A percentile compares a stretch with the other conserved stretches of the same genome.
These are phyloP conservation scores for Thermothielavioides terrestris DNA, from an alignment of 495 filamentous ascomycete species.

Conservation along the genomic window DNA sequence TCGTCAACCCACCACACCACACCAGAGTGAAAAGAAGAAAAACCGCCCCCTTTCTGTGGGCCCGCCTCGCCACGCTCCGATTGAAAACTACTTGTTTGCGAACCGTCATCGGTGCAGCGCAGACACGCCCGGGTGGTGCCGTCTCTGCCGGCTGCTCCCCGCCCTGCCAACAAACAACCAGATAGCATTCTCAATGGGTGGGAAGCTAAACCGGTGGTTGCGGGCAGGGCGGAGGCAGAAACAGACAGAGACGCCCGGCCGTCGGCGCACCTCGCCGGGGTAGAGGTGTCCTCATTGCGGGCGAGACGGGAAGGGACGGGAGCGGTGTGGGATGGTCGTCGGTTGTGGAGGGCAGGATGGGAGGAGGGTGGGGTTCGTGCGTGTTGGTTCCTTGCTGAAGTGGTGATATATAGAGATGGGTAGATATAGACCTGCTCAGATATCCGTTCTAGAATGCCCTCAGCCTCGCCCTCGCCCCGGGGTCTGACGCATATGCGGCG, in stretches of 20 bases:
- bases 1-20: neutral
- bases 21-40: neutral
- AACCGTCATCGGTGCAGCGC: constrained; percentile 31
- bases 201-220: too few relatives aligned
- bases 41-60: neutral
- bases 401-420: neutral
- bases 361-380: neutral
- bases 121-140: constrained; percentile 1
- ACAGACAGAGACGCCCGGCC: neutral
- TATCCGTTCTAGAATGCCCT: constrained; percentile 35
- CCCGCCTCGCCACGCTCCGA: constrained; percentile 37
- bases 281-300: constrained; percentile 20
- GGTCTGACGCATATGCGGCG: neutral
- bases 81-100: constrained; percentile 47
- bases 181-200: too few relatives aligned
- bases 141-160: neutral
- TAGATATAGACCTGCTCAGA: constrained; percentile 28
- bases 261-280: constrained; percentile 12
- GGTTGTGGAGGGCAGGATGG: neutral
- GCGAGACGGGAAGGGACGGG: neutral
- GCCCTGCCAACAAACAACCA: neutral
- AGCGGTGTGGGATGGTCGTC: neutral
- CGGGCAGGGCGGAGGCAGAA: neutral
- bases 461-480: constrained; percentile 17
- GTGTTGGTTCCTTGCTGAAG: neutral